Evolutionary conservation across 2,329 filamentous ascomycete species (phyloP), one percentile per base, ranked within the genome.

Genomic region (Fusarium coicis): DNA sequence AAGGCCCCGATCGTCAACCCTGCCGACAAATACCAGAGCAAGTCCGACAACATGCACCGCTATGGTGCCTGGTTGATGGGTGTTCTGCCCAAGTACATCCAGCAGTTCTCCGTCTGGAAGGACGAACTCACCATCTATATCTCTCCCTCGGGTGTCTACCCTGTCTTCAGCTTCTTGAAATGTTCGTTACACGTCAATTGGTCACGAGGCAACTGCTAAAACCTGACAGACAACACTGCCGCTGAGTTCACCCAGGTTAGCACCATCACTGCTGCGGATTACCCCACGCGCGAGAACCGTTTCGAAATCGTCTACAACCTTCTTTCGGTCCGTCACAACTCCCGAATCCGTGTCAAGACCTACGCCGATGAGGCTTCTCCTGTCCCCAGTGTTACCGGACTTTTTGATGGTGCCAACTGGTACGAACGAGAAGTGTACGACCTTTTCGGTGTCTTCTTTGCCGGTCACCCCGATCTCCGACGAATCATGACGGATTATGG

Each of bases 81-180:
- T 76, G 97, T 94, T 84, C 85, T 99, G 80, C 97, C 96, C 79
- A 98, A 98, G 88, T 98, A 97, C 85, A 90, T 99, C 79, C 97
- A 99, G 87, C 96, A 99, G 86, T 98, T 98, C 87, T 97, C 95
- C 18, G 96, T 99, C 63, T 99, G 96, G 96, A 99, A 99, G 87
- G 96, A 99, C 82, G 96, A 99, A 85, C 91, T 99, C 81, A 95
- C 93, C 78, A 94, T 98, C 82, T 96, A 97, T 84, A 96, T 98
- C 80, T 88, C 94, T 53, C 96, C 96, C 3, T 86, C 93, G 42
- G 96, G 94, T 76, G 91, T 98, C 77, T 90, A 98, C 76, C 96
- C 96, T 43, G 93, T 97, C 79, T 95, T 99, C 84, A 91, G 89
- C 70, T 99, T 99, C 87, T 88, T 99, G 79, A 98, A 98, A 86